These are phyloP conservation scores for Piloderma croceum DNA, from an alignment of 768 basidiomycete genomes.

Conservation along the genomic window DNA sequence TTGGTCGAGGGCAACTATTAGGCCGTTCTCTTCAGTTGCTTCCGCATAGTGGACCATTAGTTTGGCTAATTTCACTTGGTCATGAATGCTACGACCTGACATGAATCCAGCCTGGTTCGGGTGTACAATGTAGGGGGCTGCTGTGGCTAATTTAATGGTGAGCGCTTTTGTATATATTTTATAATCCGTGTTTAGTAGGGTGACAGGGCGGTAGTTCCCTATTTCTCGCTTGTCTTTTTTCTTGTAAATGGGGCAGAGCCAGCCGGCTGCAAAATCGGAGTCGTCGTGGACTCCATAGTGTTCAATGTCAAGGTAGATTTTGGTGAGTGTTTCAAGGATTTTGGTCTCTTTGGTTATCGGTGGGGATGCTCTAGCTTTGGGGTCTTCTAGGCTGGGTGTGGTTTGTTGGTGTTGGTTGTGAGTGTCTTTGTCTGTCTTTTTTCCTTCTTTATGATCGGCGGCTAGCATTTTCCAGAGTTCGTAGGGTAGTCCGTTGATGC, in stretches of 20 bases:
- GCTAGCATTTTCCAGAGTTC: constrained; percentile 18
- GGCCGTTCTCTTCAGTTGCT: constrained; percentile 11
- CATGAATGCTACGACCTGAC: constrained; percentile 21
- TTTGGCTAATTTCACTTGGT: constrained; percentile 27
- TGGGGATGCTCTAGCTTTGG: too few relatives aligned
- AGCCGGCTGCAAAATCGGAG: constrained; percentile 24
- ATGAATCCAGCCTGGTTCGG: constrained; percentile 37
- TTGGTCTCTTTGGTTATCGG: background rate
- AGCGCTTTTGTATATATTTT: constrained; percentile 28
- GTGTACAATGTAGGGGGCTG: constrained; percentile 22
- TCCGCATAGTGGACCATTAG: constrained; percentile 12
- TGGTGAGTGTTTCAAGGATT: constrained; percentile 8
- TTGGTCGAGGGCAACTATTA: constrained; percentile 3
- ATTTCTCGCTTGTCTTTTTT: constrained; percentile 29
- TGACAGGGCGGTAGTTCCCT: constrained; percentile 34
- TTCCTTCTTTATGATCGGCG: background rate
- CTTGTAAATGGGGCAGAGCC: constrained; percentile 39
- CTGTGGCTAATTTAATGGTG: constrained; percentile 13
- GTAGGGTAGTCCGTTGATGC: constrained; percentile 22
- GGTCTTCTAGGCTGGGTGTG: too few relatives aligned
- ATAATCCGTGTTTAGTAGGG: constrained; percentile 33
- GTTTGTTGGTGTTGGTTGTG: too few relatives aligned
- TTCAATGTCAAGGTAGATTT: constrained; percentile 23
- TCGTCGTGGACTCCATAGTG: constrained; percentile 8
- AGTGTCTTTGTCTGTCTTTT: too few relatives aligned